These are phyloP conservation scores for Trichoderma semiorbis DNA, from an alignment of 2,329 filamentous ascomycete genomes.

Conservation along the genomic window DNA sequence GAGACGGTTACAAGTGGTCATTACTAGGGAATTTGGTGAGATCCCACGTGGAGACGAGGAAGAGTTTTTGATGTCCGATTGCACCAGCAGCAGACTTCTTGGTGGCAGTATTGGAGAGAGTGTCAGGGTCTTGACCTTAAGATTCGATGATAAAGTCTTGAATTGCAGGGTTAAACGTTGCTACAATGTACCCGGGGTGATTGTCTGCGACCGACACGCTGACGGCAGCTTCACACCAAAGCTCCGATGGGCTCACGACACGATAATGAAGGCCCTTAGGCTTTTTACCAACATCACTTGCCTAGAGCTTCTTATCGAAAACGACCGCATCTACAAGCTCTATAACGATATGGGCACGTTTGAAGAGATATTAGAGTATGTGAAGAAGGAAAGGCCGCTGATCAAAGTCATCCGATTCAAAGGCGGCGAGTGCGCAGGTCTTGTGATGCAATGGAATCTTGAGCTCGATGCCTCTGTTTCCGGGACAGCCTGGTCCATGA, in stretches of 20 bases:
- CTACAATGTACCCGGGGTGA: background rate
- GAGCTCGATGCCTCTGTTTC: conserved; percentile 11
- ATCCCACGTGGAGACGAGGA: background rate
- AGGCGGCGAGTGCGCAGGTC: background rate
- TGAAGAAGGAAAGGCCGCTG: background rate
- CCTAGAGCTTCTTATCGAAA: conserved; percentile 1
- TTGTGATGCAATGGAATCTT: background rate
- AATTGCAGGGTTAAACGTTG: background rate
- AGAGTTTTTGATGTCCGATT: background rate
- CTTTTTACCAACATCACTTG: background rate
- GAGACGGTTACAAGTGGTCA: background rate
- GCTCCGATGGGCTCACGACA: conserved; percentile 6
- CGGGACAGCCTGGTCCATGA: background rate
- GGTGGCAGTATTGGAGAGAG: background rate
- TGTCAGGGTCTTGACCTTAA: background rate
- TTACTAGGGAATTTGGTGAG: background rate
- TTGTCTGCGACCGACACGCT: background rate
- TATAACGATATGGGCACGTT: background rate
- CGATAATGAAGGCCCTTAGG: conserved; percentile 3
- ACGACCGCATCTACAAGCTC: background rate
- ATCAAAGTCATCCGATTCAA: conserved; percentile 5
- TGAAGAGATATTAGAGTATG: background rate
- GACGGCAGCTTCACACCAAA: background rate
- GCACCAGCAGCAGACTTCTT: background rate
- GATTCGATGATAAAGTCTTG: conserved; percentile 10